These are phyloP conservation scores for Solanum tarijense DNA, from an alignment of 257 asterid species.

Conservation along the genomic window DNA sequence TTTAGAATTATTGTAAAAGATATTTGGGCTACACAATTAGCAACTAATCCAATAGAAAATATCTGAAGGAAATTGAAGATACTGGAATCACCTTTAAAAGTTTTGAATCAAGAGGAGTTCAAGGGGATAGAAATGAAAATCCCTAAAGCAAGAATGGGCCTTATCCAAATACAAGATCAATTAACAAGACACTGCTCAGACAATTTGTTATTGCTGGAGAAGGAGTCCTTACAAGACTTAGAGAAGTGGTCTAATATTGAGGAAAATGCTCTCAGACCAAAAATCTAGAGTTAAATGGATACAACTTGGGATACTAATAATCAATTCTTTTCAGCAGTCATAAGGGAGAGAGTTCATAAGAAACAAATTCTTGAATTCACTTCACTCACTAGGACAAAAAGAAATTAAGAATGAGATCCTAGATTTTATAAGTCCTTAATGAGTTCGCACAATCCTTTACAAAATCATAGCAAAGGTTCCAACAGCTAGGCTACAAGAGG, in stretches of 20 bases:
- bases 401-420: not conserved
- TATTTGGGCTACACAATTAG: not conserved
- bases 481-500: too few relatives aligned
- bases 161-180: not conserved
- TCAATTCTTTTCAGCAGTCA: too few relatives aligned
- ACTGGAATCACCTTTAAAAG: not conserved
- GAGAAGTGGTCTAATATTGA: too few relatives aligned
- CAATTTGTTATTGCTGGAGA: not conserved
- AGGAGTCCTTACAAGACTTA: too few relatives aligned
- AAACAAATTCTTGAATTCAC: not conserved
- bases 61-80: too few relatives aligned
- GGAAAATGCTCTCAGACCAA: not conserved
- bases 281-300: not conserved
- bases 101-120: not conserved
- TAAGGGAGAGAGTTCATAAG: not conserved
- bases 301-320: not conserved
- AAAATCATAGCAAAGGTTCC: too few relatives aligned
- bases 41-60: not conserved
- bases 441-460: not conserved
- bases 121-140: not conserved
- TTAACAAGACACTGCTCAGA: not conserved
- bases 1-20: not conserved
- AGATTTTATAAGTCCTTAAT: too few relatives aligned
- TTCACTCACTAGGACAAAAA: not conserved
- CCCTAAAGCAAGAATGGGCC: not conserved